Conservation (phyloP, 257 asterid species). For the Schizonepeta tenuifolia region DNA sequence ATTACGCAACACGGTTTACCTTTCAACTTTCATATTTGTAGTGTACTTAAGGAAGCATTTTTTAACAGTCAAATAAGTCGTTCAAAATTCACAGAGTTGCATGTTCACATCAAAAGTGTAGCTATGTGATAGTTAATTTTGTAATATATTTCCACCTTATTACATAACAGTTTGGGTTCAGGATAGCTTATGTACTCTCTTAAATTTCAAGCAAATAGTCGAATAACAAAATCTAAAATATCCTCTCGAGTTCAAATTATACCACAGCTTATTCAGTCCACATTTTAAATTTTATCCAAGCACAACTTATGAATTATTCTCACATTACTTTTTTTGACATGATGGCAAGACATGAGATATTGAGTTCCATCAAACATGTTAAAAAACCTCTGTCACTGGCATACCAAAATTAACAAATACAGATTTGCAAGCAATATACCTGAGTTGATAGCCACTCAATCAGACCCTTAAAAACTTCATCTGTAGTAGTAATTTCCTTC, state of each 20-base stretch:
- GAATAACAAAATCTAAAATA: not conserved
- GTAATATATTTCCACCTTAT: too few relatives aligned
- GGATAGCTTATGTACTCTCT: not conserved
- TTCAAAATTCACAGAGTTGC: slow-evolving; percentile 7
- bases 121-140: not conserved
- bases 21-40: not conserved
- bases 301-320: not conserved
- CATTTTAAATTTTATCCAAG: not conserved
- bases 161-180: not conserved
- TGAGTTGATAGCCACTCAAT: slow-evolving; percentile 86
- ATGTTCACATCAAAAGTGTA: slow-evolving; percentile 4
- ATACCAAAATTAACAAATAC: slow-evolving; percentile 10
- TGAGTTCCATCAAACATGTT: slow-evolving; percentile 13
- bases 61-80: not conserved
- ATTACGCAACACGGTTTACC: too few relatives aligned
- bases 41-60: not conserved
- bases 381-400: slow-evolving; percentile 1
- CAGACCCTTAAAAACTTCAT: slow-evolving; percentile 75
- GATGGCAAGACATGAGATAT: slow-evolving; percentile 3
- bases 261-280: not conserved
- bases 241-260: not conserved
- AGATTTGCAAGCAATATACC: slow-evolving; percentile 47
- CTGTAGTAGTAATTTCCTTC: slow-evolving; percentile 49
- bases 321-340: not conserved
- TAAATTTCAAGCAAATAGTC: not conserved